Evolutionary conservation across 2,329 filamentous ascomycete genomes (phyloP).

Genomic region (Ophiostoma pallidulum): DNA sequence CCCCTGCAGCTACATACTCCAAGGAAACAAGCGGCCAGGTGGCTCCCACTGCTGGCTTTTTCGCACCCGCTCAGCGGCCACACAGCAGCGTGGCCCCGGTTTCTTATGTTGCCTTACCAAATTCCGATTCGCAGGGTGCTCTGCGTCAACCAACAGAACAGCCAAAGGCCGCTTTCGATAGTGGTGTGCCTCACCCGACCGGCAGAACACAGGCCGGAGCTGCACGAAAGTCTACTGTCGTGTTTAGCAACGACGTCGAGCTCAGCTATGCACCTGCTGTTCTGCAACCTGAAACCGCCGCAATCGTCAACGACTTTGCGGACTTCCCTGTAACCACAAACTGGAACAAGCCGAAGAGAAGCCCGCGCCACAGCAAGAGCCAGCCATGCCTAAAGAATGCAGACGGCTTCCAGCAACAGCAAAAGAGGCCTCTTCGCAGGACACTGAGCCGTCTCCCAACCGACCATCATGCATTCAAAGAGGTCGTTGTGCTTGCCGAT

Average conservation of each 20-base stretch:
- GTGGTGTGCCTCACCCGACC: not conserved
- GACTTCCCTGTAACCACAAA: not conserved
- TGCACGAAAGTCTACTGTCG: slow-evolving; percentile 4
- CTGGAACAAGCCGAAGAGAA: slow-evolving; percentile 17
- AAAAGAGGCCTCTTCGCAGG: slow-evolving; percentile 12
- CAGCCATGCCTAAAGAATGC: slow-evolving; percentile 40
- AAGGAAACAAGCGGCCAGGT: slow-evolving; percentile 29
- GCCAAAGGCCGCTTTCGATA: not conserved
- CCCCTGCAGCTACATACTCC: slow-evolving; percentile 14
- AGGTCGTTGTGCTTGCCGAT: slow-evolving; percentile 7
- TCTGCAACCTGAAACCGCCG: not conserved
- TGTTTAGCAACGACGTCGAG: not conserved
- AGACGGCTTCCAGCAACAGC: slow-evolving; percentile 9
- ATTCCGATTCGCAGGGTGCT: not conserved
- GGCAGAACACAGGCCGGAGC: slow-evolving; percentile 1
- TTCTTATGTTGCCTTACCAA: not conserved
- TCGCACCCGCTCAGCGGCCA: slow-evolving; percentile 14
- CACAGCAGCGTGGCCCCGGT: not conserved
- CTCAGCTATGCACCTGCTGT: not conserved
- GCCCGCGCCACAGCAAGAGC: slow-evolving; percentile 42
- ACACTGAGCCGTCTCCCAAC: slow-evolving; percentile 16
- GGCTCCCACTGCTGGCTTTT: slow-evolving; percentile 2
- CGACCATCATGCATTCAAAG: slow-evolving; percentile 6
- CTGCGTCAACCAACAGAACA: not conserved
- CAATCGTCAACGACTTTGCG: not conserved